These are phyloP conservation scores for Lobosporangium transversale DNA, from an alignment of 192 early-diverging fungal genomes.

Conservation along the genomic window DNA sequence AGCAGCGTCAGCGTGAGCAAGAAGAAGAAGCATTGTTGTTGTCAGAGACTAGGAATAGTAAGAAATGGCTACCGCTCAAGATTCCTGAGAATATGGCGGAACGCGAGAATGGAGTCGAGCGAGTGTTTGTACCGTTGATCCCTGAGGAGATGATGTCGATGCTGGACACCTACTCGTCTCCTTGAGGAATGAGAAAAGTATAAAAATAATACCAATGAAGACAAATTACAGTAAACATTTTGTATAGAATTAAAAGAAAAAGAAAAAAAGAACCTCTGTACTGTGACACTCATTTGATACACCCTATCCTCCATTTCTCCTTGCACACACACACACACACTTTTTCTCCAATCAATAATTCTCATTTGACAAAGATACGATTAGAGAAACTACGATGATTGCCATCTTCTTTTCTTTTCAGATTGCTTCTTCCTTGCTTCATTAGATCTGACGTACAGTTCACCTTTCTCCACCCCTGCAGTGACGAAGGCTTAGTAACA, in stretches of 20 bases:
- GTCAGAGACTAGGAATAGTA: slow-evolving; percentile 38
- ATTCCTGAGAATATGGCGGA: slow-evolving; percentile 46
- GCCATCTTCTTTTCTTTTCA: too few relatives aligned
- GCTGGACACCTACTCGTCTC: slow-evolving; percentile 52
- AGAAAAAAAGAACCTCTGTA: not conserved
- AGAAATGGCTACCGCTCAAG: slow-evolving; percentile 31
- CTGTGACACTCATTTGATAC: not conserved
- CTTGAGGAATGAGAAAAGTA: slow-evolving; percentile 3
- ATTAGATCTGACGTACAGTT: too few relatives aligned
- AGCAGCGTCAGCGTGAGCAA: slow-evolving; percentile 36
- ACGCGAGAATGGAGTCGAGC: slow-evolving; percentile 38
- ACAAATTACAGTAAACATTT: too few relatives aligned
- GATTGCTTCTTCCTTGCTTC: too few relatives aligned
- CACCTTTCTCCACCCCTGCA: too few relatives aligned
- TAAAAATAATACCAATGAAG: too few relatives aligned
- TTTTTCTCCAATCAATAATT: too few relatives aligned
- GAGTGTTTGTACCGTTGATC: slow-evolving; percentile 50
- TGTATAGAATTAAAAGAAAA: not conserved
- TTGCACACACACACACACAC: too few relatives aligned
- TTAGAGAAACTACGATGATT: too few relatives aligned
- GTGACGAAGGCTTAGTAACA: too few relatives aligned
- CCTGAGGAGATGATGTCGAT: slow-evolving; percentile 56
- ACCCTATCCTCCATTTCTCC: too few relatives aligned
- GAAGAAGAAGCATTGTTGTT: slow-evolving; percentile 43
- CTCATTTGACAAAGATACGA: too few relatives aligned